Base-by-base conservation (phyloP, 352 stramenopile genomes). In the Pythium biforme region DNA sequence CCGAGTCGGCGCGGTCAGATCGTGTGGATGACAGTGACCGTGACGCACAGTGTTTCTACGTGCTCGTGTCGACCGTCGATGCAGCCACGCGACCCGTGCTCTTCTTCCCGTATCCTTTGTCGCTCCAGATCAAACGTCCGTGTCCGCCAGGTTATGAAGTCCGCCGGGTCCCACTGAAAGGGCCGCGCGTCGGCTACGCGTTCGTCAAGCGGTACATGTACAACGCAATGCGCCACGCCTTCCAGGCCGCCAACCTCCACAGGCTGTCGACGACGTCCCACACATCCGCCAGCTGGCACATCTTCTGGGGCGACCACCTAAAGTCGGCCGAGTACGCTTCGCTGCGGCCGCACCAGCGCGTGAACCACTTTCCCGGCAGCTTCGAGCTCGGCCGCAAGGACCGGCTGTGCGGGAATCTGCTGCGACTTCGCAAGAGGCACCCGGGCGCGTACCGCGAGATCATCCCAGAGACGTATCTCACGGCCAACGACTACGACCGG, bases 321-420 rank as follows among this genome's bases (percentile, higher is more conserved):
- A 89, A 85, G 22, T 27, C 72, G 1, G 59, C 64, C 33, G 68
- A 88, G 27, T 80, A 77, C 41, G 51, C 64, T 0, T 53, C 74
- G 4, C 58, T 92, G 4, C 25, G 80, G 4, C 68, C 79, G 12
- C 79, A 85, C 53, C 83, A 92, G 37, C 66, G 63, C 9, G 79
- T 90, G 10, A 92, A 94, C 33, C 84, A 92, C 46, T 92, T 92
- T 37, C 81, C 84, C 17, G 84, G 77, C 2, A 94, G 81, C 62
- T 87, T 90, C 45, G 82, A 90, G 17, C 67, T 94, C 23, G 82
- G 82, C 3, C 84, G 82, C n/a, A 94, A 94, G 54, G 82, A 91
- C 23, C 72, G 73, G 0, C 52, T 94, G 15, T 92, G 81, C 41
- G 47, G 40, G 10, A 82, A 90, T 27, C 27, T 92, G 25, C 46